These are phyloP conservation scores for Cladosporium sp. DNA, from an alignment of 2,329 filamentous ascomycete species.

Conservation along the genomic window DNA sequence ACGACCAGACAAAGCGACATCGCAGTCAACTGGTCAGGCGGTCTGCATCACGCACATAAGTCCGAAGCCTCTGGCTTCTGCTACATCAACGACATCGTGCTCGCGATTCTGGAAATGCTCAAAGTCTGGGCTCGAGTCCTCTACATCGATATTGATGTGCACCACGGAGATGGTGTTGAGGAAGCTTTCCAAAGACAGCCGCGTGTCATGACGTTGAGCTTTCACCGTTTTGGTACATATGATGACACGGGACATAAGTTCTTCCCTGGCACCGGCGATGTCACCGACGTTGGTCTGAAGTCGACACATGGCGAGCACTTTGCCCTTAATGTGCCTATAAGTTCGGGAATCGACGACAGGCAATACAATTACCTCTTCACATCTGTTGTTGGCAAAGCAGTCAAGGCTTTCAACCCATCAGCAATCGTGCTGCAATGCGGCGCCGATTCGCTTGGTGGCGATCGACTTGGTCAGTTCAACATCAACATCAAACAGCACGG, in stretches of 20 bases:
- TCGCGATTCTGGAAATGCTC: conserved; percentile 83
- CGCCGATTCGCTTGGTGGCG: conserved; percentile 87
- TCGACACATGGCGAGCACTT: conserved; percentile 73
- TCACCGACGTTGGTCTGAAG: conserved; percentile 65
- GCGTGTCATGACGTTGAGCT: conserved; percentile 84
- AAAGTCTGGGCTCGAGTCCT: conserved; percentile 77
- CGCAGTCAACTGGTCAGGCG: conserved; percentile 96
- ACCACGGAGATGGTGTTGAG: conserved; percentile 85
- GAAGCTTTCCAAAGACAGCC: conserved; percentile 86
- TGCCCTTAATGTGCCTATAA: conserved; percentile 65
- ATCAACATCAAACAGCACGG: conserved; percentile 92
- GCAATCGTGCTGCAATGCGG: conserved; percentile 93
- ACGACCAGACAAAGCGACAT: conserved; percentile 85
- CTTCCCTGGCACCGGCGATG: conserved; percentile 65
- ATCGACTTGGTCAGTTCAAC: conserved; percentile 90
- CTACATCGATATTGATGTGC: conserved; percentile 90
- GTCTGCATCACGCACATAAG: conserved; percentile 92
- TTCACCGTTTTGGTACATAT: conserved; percentile 90
- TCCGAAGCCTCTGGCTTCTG: conserved; percentile 94
- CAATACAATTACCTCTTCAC: conserved; percentile 84
- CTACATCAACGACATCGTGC: conserved; percentile 96
- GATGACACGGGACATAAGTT: conserved; percentile 50
- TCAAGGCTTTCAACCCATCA: conserved; percentile 76
- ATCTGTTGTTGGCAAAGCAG: conserved; percentile 71
- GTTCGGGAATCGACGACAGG: conserved; percentile 64